Evolutionary conservation across 2,329 filamentous ascomycete genomes (phyloP).

Genomic region (Fusarium siculi): DNA sequence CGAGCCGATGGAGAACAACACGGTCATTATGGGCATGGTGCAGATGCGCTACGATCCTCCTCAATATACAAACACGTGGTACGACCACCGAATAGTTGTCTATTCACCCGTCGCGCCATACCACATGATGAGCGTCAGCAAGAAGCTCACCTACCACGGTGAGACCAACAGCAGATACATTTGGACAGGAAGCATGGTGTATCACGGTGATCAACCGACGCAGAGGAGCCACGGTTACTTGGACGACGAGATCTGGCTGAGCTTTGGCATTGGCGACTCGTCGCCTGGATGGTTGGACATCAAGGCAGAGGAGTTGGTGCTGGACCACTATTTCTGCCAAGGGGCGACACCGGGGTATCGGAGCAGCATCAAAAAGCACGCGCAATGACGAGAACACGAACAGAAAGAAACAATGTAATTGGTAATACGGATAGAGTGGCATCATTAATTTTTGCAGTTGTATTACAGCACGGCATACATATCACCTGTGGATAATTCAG

Average conservation of each 20-base stretch:
- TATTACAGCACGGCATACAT: slow-evolving; percentile 7
- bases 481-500: slow-evolving; percentile 6
- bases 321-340: slow-evolving; percentile 37
- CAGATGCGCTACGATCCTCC: slow-evolving; percentile 40
- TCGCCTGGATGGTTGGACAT: slow-evolving; percentile 38
- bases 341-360: slow-evolving; percentile 20
- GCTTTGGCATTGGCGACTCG: slow-evolving; percentile 38
- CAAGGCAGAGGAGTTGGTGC: slow-evolving; percentile 32
- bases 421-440: slow-evolving; percentile 24
- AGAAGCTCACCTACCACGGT: slow-evolving; percentile 39
- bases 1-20: slow-evolving; percentile 34
- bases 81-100: slow-evolving; percentile 38
- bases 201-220: slow-evolving; percentile 19
- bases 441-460: slow-evolving; percentile 14
- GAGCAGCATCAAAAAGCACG: slow-evolving; percentile 23
- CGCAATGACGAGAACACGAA: slow-evolving; percentile 30
- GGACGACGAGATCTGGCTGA: slow-evolving; percentile 38
- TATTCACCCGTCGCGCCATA: slow-evolving; percentile 33
- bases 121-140: slow-evolving; percentile 39
- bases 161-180: slow-evolving; percentile 38
- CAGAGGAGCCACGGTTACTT: slow-evolving; percentile 33
- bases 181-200: slow-evolving; percentile 41
- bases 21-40: slow-evolving; percentile 38
- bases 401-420: slow-evolving; percentile 23
- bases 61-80: slow-evolving; percentile 36